Percentiles rank a stretch among this genome's conserved stretches.
These are phyloP conservation scores for Saksenaea vasiformis DNA, from an alignment of 371 early-diverging fungal genomes.

Conservation along the genomic window DNA sequence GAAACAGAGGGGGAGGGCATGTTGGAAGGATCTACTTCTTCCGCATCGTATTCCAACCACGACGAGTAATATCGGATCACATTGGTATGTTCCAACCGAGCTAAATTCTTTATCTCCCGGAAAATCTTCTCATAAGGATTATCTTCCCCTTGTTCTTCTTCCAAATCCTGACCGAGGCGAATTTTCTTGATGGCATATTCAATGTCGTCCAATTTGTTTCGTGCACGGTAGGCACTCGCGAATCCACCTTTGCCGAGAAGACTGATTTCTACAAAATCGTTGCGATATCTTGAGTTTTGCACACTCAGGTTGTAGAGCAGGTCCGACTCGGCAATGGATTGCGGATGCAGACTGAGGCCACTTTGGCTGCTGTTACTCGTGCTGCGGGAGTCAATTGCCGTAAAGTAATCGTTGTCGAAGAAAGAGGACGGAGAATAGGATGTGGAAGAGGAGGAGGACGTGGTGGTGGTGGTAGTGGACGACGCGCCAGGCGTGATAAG, in stretches of 20 bases:
- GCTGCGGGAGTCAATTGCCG: constrained; percentile 1
- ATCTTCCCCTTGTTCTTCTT: constrained; percentile 29
- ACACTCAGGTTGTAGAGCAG: constrained; percentile 43
- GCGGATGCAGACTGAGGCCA: neutral
- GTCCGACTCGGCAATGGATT: constrained; percentile 8
- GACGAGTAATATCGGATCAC: constrained; percentile 93
- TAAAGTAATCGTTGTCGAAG: constrained; percentile 3
- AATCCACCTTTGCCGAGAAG: constrained; percentile 93
- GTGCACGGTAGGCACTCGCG: constrained; percentile 82
- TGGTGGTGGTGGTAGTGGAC: constrained; percentile 15
- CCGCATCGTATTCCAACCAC: constrained; percentile 82
- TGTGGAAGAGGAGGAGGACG: constrained; percentile 14
- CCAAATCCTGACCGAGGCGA: constrained; percentile 48
- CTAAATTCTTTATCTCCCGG: constrained; percentile 89
- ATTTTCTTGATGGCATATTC: constrained; percentile 92
- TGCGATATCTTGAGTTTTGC: constrained; percentile 75
- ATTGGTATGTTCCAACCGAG: constrained; percentile 86
- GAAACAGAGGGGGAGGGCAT: neutral
- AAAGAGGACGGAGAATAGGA: constrained; percentile 3
- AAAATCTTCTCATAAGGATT: constrained; percentile 77
- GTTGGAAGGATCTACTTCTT: constrained; percentile 2
- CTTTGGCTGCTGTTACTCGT: neutral
- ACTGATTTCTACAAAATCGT: constrained; percentile 82
- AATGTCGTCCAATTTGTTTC: constrained; percentile 80
- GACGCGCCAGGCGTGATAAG: constrained; percentile 14